phyloP scores from a whole-genome alignment of 805 yeast genomes.

The Candida insectorum region DNA sequence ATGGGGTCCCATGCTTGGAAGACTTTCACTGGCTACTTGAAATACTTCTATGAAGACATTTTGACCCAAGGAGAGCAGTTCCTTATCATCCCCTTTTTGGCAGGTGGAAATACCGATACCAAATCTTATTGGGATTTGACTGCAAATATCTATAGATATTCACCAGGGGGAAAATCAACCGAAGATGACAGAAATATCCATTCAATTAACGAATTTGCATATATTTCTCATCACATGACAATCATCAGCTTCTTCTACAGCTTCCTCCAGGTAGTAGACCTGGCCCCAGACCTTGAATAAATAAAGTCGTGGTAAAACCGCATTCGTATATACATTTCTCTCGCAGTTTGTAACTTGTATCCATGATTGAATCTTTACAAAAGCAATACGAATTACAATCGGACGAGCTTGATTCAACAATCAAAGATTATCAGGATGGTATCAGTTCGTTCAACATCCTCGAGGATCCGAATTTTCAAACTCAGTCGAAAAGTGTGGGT shows the following conservation, averaged over 20 bases:
- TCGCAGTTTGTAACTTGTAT: too few species aligned
- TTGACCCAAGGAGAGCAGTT: conserved; percentile 22
- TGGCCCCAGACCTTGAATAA: conserved; percentile 2
- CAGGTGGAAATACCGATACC: conserved; percentile 42
- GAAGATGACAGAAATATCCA: conserved; percentile 22
- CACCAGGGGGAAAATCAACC: conserved; percentile 20
- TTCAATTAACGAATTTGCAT: conserved; percentile 31
- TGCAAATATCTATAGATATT: conserved; percentile 33
- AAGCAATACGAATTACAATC: conserved; percentile 2
- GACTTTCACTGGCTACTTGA: conserved; percentile 32
- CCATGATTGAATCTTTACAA: too few species aligned
- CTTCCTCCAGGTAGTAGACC: conserved; percentile 29
- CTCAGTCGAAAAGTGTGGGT: conserved; percentile 1
- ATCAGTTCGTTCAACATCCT: conserved; percentile 14
- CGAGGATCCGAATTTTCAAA: conserved; percentile 15
- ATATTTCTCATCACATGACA: conserved; percentile 31
- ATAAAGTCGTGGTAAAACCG: too few species aligned
- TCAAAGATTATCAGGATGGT: conserved; percentile 9
- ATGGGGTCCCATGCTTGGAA: conserved; percentile 30
- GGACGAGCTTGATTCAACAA: conserved; percentile 3
- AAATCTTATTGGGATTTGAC: conserved; percentile 40
- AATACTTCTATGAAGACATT: conserved; percentile 37
- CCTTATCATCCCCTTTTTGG: conserved; percentile 31
- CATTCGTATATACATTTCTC: too few species aligned
- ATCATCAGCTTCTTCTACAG: conserved; percentile 37